Evolutionary conservation across 1,284 basidiomycete species (phyloP).

Genomic region (Dichomitus squalens): DNA sequence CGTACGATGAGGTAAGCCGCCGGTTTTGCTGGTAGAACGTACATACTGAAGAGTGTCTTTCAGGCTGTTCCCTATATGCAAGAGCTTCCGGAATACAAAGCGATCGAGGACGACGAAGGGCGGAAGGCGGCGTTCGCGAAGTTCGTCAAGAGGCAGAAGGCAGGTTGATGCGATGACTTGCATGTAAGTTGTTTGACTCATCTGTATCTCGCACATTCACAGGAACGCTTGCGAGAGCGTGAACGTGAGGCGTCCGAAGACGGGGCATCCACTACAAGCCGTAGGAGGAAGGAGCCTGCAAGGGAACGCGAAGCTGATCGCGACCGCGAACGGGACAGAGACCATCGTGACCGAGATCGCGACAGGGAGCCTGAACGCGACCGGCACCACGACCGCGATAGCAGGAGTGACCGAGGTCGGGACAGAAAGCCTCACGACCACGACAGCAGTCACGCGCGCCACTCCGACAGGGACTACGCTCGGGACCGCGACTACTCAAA

Average conservation of each 20-base stretch:
- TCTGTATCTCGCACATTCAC: constrained; percentile 10
- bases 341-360: constrained; percentile 37
- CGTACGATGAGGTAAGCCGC: constrained; percentile 75
- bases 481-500: constrained; percentile 37
- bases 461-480: constrained; percentile 30
- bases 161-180: constrained; percentile 24
- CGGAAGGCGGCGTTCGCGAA: constrained; percentile 81
- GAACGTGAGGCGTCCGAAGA: constrained; percentile 76
- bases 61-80: constrained; percentile 78
- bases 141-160: constrained; percentile 87
- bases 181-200: constrained; percentile 14
- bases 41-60: not conserved
- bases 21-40: not conserved
- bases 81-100: constrained; percentile 81
- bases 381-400: constrained; percentile 43
- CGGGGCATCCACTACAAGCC: constrained; percentile 73
- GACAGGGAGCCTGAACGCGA: constrained; percentile 40
- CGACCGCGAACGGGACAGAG: constrained; percentile 41
- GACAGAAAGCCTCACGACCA: constrained; percentile 31
- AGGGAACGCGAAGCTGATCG: constrained; percentile 49
- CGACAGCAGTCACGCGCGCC: constrained; percentile 24
- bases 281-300: constrained; percentile 72
- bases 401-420: constrained; percentile 30
- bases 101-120: constrained; percentile 81
- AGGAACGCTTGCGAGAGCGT: constrained; percentile 80